phyloP scores from a whole-genome alignment of 352 stramenopile species.

The Phytophthora hibernalis region DNA sequence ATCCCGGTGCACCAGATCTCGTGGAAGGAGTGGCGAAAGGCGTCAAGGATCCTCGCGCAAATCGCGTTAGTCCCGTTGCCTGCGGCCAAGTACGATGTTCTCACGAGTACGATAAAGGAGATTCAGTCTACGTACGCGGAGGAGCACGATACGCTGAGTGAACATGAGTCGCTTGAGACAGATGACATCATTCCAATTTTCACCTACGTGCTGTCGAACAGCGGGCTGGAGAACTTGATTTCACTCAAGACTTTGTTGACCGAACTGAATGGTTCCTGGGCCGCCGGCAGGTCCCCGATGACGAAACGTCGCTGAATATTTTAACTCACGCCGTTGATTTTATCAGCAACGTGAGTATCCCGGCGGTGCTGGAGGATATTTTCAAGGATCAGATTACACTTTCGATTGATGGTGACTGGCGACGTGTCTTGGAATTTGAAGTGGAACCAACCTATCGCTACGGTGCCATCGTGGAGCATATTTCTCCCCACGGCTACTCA shows the following conservation, averaged over 20 bases:
- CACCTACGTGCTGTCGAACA: slow-evolving; percentile 90
- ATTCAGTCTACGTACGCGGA: slow-evolving; percentile 83
- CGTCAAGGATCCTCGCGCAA: slow-evolving; percentile 75
- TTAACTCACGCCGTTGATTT: slow-evolving; percentile 86
- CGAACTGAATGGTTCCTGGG: slow-evolving; percentile 78
- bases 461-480: slow-evolving; percentile 79
- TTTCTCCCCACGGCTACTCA: slow-evolving; percentile 75
- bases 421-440: slow-evolving; percentile 81
- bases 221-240: slow-evolving; percentile 83
- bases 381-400: slow-evolving; percentile 92
- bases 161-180: slow-evolving; percentile 69
- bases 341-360: slow-evolving; percentile 88
- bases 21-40: slow-evolving; percentile 85
- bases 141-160: slow-evolving; percentile 65
- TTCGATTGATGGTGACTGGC: slow-evolving; percentile 88
- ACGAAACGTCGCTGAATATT: slow-evolving; percentile 73
- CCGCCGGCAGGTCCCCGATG: slow-evolving; percentile 63
- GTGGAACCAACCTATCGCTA: slow-evolving; percentile 87
- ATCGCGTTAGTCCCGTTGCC: slow-evolving; percentile 59
- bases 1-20: slow-evolving; percentile 86
- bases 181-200: slow-evolving; percentile 92
- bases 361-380: slow-evolving; percentile 88
- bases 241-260: slow-evolving; percentile 81
- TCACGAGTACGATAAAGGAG: slow-evolving; percentile 74
- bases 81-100: slow-evolving; percentile 81